A percentile compares a stretch with the other conserved stretches of the same genome.
Conservation (phyloP, 176 grass and related monocot species). For the Oryza longistaminata region DNA sequence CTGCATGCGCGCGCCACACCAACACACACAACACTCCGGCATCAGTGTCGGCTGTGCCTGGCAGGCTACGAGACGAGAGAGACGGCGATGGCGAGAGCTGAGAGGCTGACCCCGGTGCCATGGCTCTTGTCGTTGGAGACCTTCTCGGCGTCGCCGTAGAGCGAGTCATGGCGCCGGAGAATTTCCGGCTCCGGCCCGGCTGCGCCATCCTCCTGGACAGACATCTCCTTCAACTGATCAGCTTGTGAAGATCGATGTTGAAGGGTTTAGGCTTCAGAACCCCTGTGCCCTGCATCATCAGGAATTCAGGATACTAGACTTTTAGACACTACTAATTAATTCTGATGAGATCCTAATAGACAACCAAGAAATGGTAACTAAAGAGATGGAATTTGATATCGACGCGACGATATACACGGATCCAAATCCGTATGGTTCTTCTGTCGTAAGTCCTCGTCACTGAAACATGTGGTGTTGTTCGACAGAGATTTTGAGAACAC, state of each 20-base stretch:
- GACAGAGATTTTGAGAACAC: no score
- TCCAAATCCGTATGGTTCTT: background rate
- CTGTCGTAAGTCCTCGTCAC: no score
- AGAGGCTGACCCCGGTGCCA: slow-evolving; percentile 31
- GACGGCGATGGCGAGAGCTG: background rate
- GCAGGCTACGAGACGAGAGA: background rate
- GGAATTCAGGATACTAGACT: background rate
- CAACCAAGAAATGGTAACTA: background rate
- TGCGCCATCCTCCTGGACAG: background rate
- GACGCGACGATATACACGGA: background rate
- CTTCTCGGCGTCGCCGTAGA: slow-evolving; percentile 56
- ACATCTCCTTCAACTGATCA: slow-evolving; percentile 14
- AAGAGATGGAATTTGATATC: background rate
- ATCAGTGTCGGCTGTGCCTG: background rate
- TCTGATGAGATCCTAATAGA: background rate
- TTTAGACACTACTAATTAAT: no score
- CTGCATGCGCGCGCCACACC: slow-evolving; percentile 21
- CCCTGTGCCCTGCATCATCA: slow-evolving; percentile 1
- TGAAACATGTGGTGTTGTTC: no score
- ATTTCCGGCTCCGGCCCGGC: background rate
- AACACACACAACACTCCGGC: background rate
- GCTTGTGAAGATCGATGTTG: background rate
- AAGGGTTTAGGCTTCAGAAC: slow-evolving; percentile 23
- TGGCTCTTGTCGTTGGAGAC: slow-evolving; percentile 35
- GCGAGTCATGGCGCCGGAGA: slow-evolving; percentile 43